A percentile compares a stretch with the other conserved stretches of the same genome.
Conservation (phyloP, 306 rosid genomes). For the Cicer yamashitae region DNA sequence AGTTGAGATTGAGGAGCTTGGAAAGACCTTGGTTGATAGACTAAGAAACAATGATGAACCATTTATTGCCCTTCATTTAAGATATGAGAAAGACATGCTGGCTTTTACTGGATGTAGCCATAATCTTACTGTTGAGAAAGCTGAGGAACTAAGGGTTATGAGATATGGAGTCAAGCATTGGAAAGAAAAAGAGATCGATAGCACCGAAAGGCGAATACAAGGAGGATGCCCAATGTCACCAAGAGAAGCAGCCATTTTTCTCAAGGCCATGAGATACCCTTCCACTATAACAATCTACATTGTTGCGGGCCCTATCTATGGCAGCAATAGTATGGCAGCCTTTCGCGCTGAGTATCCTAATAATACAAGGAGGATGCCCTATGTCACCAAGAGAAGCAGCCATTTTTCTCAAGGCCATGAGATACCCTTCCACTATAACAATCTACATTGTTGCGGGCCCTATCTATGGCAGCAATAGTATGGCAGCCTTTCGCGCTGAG, state of each 20-base stretch:
- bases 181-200: slow-evolving; percentile 96
- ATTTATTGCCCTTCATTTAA: slow-evolving; percentile 88
- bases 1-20: slow-evolving; percentile 84
- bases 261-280: slow-evolving; percentile 98
- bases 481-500: slow-evolving; percentile 67
- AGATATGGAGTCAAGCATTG: slow-evolving; percentile 91
- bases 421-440: slow-evolving; percentile 88
- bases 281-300: slow-evolving; percentile 89
- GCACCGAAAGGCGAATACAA: slow-evolving; percentile 63
- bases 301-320: slow-evolving; percentile 95
- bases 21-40: slow-evolving; percentile 72
- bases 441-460: slow-evolving; percentile 98
- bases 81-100: slow-evolving; percentile 99
- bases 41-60: slow-evolving; percentile 74
- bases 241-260: slow-evolving; percentile 91
- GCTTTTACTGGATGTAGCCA: slow-evolving; percentile 97
- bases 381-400: slow-evolving; percentile 98
- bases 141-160: slow-evolving; percentile 78
- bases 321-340: slow-evolving; percentile 73
- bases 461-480: slow-evolving; percentile 80
- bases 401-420: slow-evolving; percentile 94
- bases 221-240: slow-evolving; percentile 99
- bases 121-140: slow-evolving; percentile 77
- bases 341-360: slow-evolving; percentile 73
- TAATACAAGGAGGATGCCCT: slow-evolving; percentile 97